Conservation (phyloP, 345 rosid species). For the Rhizophora apiculata region DNA sequence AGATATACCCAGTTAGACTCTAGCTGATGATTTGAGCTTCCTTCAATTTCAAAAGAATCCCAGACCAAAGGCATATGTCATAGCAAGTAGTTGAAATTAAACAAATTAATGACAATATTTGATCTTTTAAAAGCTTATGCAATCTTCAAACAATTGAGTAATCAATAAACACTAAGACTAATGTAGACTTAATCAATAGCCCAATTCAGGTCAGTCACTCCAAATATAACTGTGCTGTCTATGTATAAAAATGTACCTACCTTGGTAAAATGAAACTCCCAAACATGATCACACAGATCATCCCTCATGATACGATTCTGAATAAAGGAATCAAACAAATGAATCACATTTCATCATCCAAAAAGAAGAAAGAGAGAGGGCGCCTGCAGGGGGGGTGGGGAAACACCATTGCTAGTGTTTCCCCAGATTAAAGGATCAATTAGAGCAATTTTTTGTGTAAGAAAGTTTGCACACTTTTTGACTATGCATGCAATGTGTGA, state of each 20-base stretch:
- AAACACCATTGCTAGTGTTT: not conserved
- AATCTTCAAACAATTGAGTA: constrained; percentile 6
- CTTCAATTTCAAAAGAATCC: too few species aligned
- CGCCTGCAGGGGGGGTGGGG: too few species aligned
- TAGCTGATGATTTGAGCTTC: too few species aligned
- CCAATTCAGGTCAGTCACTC: not conserved
- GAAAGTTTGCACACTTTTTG: too few species aligned
- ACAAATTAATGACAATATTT: not conserved
- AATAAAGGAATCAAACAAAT: constrained; percentile 11
- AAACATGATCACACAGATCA: constrained; percentile 56
- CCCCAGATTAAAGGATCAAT: not conserved
- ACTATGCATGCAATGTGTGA: too few species aligned
- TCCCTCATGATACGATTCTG: constrained; percentile 54
- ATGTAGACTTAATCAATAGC: not conserved
- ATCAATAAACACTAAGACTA: not conserved
- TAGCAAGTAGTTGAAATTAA: not conserved
- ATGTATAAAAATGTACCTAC: constrained; percentile 20
- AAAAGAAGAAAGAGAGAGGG: too few species aligned
- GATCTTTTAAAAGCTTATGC: not conserved
- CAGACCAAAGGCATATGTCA: too few species aligned
- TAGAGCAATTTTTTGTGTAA: not conserved
- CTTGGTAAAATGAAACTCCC: constrained; percentile 59
- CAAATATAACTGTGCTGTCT: not conserved
- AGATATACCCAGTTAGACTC: too few species aligned
- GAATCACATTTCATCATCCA: not conserved